phyloP scores from a whole-genome alignment of 2,329 filamentous ascomycete species.

The Trichoderma sp. region DNA sequence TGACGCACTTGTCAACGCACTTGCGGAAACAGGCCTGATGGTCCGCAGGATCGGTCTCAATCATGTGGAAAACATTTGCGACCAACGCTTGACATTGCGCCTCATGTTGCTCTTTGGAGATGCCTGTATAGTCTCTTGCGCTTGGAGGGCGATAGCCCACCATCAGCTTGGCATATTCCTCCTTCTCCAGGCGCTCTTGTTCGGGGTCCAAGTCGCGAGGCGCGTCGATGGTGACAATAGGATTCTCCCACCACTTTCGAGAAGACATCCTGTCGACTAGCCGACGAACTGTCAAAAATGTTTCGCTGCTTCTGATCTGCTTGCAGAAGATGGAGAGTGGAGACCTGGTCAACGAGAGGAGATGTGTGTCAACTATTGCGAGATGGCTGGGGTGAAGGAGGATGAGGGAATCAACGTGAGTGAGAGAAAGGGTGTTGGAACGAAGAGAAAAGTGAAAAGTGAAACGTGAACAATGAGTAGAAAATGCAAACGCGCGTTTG shows the following conservation, averaged over 20 bases:
- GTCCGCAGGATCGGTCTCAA: not conserved
- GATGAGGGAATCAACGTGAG: not conserved
- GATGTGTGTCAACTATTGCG: not conserved
- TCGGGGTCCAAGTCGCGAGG: not conserved
- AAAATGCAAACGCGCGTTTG: not conserved
- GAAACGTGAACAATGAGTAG: not conserved
- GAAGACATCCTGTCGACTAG: no score
- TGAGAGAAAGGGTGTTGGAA: not conserved
- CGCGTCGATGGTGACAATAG: not conserved
- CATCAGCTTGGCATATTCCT: not conserved
- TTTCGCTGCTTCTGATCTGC: not conserved
- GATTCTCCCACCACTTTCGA: not conserved
- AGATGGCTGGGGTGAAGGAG: not conserved
- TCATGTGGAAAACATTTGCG: not conserved
- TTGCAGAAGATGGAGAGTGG: not conserved
- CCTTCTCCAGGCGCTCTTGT: not conserved
- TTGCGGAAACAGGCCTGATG: not conserved
- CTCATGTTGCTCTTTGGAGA: not conserved
- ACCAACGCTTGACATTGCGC: not conserved
- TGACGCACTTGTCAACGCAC: not conserved
- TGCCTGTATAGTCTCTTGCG: not conserved
- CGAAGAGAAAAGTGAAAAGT: not conserved
- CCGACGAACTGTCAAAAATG: not conserved
- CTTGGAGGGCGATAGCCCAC: no score
- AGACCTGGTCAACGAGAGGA: not conserved